A percentile compares a stretch with the other conserved stretches of the same genome.
These are phyloP conservation scores for Wickerhamia fluorescens DNA, from an alignment of 805 yeast species.

Conservation along the genomic window DNA sequence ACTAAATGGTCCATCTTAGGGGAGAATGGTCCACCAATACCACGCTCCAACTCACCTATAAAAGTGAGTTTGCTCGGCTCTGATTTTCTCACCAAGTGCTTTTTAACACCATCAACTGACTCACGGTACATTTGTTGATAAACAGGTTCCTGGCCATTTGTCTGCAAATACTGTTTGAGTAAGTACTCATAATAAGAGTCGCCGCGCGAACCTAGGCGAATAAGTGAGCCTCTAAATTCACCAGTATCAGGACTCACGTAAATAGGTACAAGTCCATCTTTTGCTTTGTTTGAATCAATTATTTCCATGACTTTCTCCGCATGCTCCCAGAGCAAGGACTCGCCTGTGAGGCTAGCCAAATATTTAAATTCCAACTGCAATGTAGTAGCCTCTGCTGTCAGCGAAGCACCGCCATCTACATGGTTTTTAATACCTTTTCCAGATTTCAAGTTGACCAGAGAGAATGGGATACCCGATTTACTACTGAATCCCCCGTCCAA, in stretches of 20 bases:
- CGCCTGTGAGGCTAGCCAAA: constrained; percentile 74
- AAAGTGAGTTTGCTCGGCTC: constrained; percentile 56
- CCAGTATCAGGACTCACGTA: constrained; percentile 73
- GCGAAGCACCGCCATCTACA: constrained; percentile 69
- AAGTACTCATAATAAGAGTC: constrained; percentile 90
- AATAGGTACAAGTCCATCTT: constrained; percentile 79
- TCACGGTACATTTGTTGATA: constrained; percentile 73
- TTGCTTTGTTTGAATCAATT: constrained; percentile 56
- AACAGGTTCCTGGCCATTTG: constrained; percentile 50
- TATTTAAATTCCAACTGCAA: constrained; percentile 84
- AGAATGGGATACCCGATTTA: constrained; percentile 64
- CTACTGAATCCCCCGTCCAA: constrained; percentile 64
- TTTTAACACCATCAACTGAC: constrained; percentile 69
- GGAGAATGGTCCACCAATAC: constrained; percentile 53
- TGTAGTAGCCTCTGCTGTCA: constrained; percentile 87
- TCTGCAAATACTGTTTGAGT: constrained; percentile 77
- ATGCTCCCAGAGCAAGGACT: constrained; percentile 66
- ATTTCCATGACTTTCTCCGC: constrained; percentile 69
- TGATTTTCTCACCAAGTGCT: constrained; percentile 54
- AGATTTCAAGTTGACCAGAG: constrained; percentile 66
- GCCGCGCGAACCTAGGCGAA: constrained; percentile 85
- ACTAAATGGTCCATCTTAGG: constrained; percentile 89
- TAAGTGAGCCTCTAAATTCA: constrained; percentile 51
- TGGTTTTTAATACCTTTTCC: constrained; percentile 56
- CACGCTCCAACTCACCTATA: constrained; percentile 71